Evolutionary conservation across 768 basidiomycete species (phyloP).

Genomic region (Boletus pseudo-olivaceus): DNA sequence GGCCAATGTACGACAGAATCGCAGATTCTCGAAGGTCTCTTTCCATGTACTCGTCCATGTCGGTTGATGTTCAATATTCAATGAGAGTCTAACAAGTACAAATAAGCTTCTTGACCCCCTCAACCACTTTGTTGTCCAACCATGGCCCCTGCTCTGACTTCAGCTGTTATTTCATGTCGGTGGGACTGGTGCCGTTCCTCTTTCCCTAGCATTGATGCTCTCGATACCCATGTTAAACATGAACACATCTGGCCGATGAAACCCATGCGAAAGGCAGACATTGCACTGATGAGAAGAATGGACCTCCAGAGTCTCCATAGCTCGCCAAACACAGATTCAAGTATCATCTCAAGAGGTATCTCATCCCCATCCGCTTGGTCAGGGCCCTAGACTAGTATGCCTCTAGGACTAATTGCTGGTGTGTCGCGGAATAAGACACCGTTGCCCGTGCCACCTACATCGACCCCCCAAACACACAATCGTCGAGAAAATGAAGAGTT

Average conservation of each 20-base stretch:
- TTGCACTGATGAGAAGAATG: constrained; percentile 36
- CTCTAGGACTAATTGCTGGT: constrained; percentile 2
- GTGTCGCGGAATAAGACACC: not conserved
- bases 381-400: constrained; percentile 1
- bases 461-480: not conserved
- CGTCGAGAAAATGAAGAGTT: constrained; percentile 4
- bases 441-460: not conserved
- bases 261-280: constrained; percentile 44
- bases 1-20: constrained; percentile 50
- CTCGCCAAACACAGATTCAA: constrained; percentile 10
- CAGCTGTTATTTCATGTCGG: constrained; percentile 36
- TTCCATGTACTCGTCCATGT: constrained; percentile 3
- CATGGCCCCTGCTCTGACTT: not conserved
- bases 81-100: constrained; percentile 14
- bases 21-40: constrained; percentile 18
- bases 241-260: constrained; percentile 45
- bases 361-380: not conserved
- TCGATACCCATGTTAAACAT: constrained; percentile 44
- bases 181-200: constrained; percentile 53
- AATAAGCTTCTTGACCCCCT: constrained; percentile 11
- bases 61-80: not conserved
- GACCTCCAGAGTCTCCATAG: constrained; percentile 36
- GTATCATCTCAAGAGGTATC: constrained; percentile 18
- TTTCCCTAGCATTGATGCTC: constrained; percentile 37
- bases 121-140: not conserved